Evolutionary conservation across 2,329 filamentous ascomycete genomes (phyloP).

Genomic region (Penicillium sp.): DNA sequence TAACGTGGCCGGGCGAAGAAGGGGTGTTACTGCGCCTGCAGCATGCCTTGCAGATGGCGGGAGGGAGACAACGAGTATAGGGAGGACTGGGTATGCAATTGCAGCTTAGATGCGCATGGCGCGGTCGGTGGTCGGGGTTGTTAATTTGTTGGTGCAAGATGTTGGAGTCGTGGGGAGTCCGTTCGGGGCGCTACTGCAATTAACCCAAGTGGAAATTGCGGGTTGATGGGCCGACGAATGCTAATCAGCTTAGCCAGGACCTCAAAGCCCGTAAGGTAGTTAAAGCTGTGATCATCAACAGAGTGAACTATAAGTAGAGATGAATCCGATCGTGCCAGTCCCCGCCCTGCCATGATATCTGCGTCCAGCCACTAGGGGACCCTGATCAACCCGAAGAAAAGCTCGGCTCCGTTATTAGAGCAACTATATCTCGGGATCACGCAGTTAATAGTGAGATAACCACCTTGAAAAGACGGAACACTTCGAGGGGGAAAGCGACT

Average conservation of each 20-base stretch:
- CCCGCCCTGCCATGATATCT: slow-evolving; percentile 32
- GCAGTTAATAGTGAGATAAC: slow-evolving; percentile 65
- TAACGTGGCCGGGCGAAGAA: slow-evolving; percentile 12
- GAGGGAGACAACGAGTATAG: neutral
- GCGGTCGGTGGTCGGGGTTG: neutral
- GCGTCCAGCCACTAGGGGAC: slow-evolving; percentile 56
- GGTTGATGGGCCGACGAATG: neutral
- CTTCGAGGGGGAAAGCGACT: neutral
- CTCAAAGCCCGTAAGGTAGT: too few species aligned
- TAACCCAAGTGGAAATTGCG: neutral
- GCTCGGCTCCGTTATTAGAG: slow-evolving; percentile 66
- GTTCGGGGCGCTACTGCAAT: neutral
- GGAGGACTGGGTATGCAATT: neutral
- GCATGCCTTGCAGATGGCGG: slow-evolving; percentile 6
- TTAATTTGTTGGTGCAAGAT: neutral
- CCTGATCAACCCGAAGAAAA: slow-evolving; percentile 69
- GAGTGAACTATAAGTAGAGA: too few species aligned
- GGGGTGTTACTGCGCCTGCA: slow-evolving; percentile 11
- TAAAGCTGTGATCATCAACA: too few species aligned
- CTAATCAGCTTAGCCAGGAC: neutral
- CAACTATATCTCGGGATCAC: slow-evolving; percentile 69
- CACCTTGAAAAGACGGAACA: too few species aligned
- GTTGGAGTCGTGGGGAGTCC: slow-evolving; percentile 1
- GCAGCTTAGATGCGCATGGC: neutral
- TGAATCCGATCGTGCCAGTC: slow-evolving; percentile 16